Evolutionary conservation across 2,329 filamentous ascomycete genomes (phyloP).

Genomic region (Diaporthe sp.): DNA sequence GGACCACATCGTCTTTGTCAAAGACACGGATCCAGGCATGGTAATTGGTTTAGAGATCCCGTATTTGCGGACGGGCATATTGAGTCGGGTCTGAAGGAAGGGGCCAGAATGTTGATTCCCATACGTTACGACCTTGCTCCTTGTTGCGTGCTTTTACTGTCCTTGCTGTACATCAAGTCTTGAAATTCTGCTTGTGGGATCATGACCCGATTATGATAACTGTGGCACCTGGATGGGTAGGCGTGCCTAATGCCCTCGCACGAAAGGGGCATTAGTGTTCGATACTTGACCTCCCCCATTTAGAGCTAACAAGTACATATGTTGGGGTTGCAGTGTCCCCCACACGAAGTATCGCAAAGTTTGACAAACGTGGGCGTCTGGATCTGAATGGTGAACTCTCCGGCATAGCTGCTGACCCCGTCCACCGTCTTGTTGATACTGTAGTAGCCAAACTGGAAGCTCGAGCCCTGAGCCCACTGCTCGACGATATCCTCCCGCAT

Average conservation of each 20-base stretch:
- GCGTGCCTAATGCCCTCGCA: too few relatives aligned
- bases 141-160: too few relatives aligned
- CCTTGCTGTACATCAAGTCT: too few relatives aligned
- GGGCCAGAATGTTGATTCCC: too few relatives aligned
- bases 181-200: not conserved
- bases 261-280: too few relatives aligned
- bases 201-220: too few relatives aligned
- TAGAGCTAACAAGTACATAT: not conserved
- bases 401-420: not conserved
- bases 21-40: not conserved
- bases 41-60: not conserved
- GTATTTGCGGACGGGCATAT: not conserved
- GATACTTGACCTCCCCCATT: too few relatives aligned
- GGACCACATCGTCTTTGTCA: not conserved
- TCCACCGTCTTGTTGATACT: not conserved
- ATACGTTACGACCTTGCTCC: too few relatives aligned
- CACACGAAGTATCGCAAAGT: not conserved
- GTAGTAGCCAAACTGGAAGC: not conserved
- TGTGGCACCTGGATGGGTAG: too few relatives aligned
- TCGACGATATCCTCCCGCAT: not conserved
- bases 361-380: constrained; percentile 10
- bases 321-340: not conserved
- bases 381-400: not conserved
- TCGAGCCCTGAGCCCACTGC: not conserved
- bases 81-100: not conserved